Percentiles rank a stretch among this genome's conserved stretches.
These are phyloP conservation scores for Aschersonia sp. DNA, from an alignment of 2,329 filamentous ascomycete genomes.

Conservation along the genomic window DNA sequence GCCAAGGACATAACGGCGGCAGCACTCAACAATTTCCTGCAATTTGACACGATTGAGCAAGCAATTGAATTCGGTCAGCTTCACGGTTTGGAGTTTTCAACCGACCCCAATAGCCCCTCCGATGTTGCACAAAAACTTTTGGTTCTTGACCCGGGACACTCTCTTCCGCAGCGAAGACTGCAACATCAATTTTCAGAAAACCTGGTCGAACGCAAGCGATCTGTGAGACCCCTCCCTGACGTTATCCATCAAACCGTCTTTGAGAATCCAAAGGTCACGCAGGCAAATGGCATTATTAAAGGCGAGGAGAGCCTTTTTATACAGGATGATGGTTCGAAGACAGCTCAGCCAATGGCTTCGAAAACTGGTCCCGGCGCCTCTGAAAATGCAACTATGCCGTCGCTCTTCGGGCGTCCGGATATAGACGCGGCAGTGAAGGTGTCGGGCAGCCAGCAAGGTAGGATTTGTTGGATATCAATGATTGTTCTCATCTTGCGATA, in stretches of 20 bases:
- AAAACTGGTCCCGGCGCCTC: neutral
- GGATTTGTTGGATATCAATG: neutral
- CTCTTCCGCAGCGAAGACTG: constrained; percentile 33
- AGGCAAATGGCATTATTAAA: constrained; percentile 4
- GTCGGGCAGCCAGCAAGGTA: neutral
- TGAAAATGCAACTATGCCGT: neutral
- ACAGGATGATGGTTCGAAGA: constrained; percentile 3
- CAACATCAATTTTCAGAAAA: constrained; percentile 39
- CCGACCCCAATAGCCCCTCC: constrained; percentile 17
- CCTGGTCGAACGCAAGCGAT: constrained; percentile 47
- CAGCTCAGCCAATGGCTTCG: neutral
- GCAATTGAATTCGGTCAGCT: constrained; percentile 49
- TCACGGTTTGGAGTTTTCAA: constrained; percentile 38
- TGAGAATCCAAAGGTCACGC: constrained; percentile 11
- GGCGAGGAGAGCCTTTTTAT: constrained; percentile 17
- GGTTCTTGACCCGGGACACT: constrained; percentile 26
- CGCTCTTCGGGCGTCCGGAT: neutral
- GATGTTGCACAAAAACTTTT: constrained; percentile 24
- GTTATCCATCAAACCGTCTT: constrained; percentile 42
- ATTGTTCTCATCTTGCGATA: neutral
- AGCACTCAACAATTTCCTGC: constrained; percentile 41
- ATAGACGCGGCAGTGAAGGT: neutral
- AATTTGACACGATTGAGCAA: constrained; percentile 53
- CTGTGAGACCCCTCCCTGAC: constrained; percentile 32
- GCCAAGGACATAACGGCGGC: constrained; percentile 45